A percentile compares a stretch with the other conserved stretches of the same genome.
Evolutionary conservation across 139 green algal species (phyloP).

Genomic region (Auxenochlorella protothecoides): DNA sequence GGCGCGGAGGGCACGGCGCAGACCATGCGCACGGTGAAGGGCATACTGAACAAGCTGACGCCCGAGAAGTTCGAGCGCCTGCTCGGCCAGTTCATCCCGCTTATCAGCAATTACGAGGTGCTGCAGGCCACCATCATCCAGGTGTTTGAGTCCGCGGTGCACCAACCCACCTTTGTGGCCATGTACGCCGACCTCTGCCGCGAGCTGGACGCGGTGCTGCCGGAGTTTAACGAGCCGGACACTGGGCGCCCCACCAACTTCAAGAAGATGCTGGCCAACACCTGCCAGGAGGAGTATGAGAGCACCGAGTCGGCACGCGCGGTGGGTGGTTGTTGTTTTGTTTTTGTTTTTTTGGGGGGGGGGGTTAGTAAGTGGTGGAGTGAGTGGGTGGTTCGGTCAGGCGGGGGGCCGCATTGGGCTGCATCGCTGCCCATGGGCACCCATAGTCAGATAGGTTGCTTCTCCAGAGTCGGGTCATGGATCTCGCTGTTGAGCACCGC

Average conservation of each 20-base stretch:
- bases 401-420: no score
- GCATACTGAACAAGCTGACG: slow-evolving; percentile 99
- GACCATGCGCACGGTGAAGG: slow-evolving; percentile 84
- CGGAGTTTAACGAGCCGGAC: slow-evolving; percentile 49
- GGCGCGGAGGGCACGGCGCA: slow-evolving; percentile 34
- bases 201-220: slow-evolving; percentile 19
- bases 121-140: slow-evolving; percentile 65
- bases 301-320: slow-evolving; percentile 43
- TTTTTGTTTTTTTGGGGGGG: no score
- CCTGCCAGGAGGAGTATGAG: slow-evolving; percentile 98
- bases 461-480: no score
- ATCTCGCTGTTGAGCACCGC: no score
- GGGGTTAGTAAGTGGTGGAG: not conserved
- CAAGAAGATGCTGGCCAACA: slow-evolving; percentile 91
- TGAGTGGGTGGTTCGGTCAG: no score
- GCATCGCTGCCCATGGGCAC: no score
- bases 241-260: slow-evolving; percentile 74
- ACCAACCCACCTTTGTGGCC: slow-evolving; percentile 92
- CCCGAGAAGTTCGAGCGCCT: slow-evolving; percentile 97
- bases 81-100: slow-evolving; percentile 65
- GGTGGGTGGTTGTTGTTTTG: slow-evolving; percentile 27
- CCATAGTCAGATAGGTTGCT: no score
- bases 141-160: slow-evolving; percentile 96
- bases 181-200: slow-evolving; percentile 75
- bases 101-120: slow-evolving; percentile 56